Base-by-base conservation (phyloP, 306 rosid genomes). In the Citrullus amarus region DNA sequence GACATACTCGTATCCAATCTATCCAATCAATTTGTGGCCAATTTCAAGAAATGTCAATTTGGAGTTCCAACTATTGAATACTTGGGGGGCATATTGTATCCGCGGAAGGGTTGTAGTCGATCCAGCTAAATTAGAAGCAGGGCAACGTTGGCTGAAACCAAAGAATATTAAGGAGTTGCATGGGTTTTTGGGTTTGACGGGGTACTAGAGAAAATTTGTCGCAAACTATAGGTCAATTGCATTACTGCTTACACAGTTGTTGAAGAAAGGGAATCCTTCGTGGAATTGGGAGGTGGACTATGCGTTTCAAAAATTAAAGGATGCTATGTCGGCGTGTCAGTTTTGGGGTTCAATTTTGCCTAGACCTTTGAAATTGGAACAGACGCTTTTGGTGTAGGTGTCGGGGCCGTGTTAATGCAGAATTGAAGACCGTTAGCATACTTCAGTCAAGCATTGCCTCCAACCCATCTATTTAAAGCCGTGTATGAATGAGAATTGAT, bases 381-480 rank as follows among this genome's bases (percentile, higher is more conserved):
- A 0, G 51, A 46, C 6, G 51, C 13, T 2, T 46, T 12, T 9
- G 14, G 14, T 0, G 51, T 46, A 0, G 0, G 13, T 0, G 13
- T 46, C 0, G 51, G 51, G 3, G 51, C 14, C 0, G 51, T 46
- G 2, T 11, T 46, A 46, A 46, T 46, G 51, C 14, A 46, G 1
- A 1, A 9, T 0, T 11, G 12, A 0, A 13, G n/a, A 0, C 75
- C 30, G 0, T 17, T 78, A 3, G 65, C 76, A 0, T 78, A 0
- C 6, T 50, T 30, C 4, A 46, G 51, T 10, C 51, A 46, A 46
- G 63, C 38, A 0, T 17, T 78, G 2, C 41, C 32, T 0, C n/a
- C 14, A 0, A 0, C 18, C 0, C 2, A 9, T 1, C n/a, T 17
- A 0, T 16, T 15, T 10, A n/a, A 34, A 4, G 51, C 75, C 0